phyloP scores from a whole-genome alignment of 257 asterid genomes.

The Henckelia pumila region DNA sequence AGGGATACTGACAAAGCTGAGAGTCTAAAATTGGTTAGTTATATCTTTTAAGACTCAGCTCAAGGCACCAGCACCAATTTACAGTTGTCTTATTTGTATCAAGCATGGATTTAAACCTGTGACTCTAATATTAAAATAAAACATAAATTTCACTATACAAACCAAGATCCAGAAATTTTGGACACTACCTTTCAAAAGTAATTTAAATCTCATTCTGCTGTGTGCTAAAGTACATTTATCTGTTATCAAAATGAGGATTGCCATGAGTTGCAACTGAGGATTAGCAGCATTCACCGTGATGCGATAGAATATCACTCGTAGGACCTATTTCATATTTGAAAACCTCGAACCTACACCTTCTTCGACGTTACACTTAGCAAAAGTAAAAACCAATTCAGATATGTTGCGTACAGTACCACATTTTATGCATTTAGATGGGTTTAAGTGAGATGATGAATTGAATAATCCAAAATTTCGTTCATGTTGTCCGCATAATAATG shows the following conservation, averaged over 20 bases:
- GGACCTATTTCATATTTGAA: not conserved
- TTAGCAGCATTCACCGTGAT: not conserved
- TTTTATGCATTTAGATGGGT: not conserved
- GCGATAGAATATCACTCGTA: not conserved
- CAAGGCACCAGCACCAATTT: slow-evolving; percentile 2
- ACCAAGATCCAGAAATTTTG: slow-evolving; percentile 7
- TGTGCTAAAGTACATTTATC: not conserved
- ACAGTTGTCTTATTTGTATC: not conserved
- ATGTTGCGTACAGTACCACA: not conserved
- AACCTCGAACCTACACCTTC: not conserved
- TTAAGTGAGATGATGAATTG: not conserved
- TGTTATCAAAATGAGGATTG: not conserved
- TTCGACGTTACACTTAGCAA: not conserved
- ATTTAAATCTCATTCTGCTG: not conserved
- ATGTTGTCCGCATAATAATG: not conserved
- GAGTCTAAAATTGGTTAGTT: slow-evolving; percentile 44
- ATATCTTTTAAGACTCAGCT: slow-evolving; percentile 15
- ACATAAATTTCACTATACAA: not conserved
- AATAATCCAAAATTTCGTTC: not conserved
- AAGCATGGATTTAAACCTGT: not conserved
- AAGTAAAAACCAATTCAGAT: not conserved
- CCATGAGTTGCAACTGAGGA: not conserved
- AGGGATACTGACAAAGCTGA: slow-evolving; percentile 31
- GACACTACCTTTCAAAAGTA: not conserved
- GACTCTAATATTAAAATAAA: slow-evolving; percentile 4